Percentiles rank a stretch among this genome's conserved stretches.
Evolutionary conservation across 495 filamentous ascomycete genomes (phyloP).

Genomic region (Trichocladium antarcticum): DNA sequence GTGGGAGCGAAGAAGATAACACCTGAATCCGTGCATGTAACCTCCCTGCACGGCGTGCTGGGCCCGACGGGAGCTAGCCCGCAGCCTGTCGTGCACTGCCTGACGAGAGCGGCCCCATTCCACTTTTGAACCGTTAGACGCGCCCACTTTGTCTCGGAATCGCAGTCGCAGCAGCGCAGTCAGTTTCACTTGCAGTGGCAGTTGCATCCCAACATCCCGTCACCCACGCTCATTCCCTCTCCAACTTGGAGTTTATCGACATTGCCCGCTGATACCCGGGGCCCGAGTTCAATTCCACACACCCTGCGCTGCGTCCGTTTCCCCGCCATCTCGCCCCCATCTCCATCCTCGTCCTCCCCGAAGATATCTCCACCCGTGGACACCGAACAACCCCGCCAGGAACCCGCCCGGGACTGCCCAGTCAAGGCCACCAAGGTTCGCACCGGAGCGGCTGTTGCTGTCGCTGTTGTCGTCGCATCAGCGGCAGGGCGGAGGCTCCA

Average conservation of each 20-base stretch:
- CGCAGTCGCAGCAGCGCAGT: too few species aligned
- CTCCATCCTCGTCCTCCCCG: neutral
- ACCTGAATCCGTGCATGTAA: too few species aligned
- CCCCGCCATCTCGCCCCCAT: neutral
- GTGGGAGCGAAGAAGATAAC: neutral
- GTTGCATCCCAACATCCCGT: too few species aligned
- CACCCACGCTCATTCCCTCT: too few species aligned
- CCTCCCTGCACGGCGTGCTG: constrained; percentile 5
- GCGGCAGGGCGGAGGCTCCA: neutral
- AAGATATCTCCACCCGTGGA: too few species aligned
- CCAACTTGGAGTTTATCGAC: too few species aligned
- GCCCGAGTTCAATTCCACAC: too few species aligned
- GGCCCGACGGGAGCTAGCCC: constrained; percentile 8
- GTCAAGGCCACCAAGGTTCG: too few species aligned
- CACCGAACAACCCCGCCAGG: too few species aligned
- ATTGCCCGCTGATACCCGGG: too few species aligned
- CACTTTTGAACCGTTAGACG: constrained; percentile 7
- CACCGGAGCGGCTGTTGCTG: too few species aligned
- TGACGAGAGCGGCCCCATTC: constrained; percentile 11
- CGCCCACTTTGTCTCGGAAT: neutral
- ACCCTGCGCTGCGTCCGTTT: too few species aligned
- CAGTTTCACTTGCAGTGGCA: neutral
- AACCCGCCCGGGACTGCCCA: constrained; percentile 3
- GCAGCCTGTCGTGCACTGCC: constrained; percentile 11
- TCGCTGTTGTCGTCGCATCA: neutral